Percentiles rank a stretch among this genome's conserved stretches.
phyloP scores from a whole-genome alignment of 352 stramenopile genomes.

The Phytophthora fragariae region DNA sequence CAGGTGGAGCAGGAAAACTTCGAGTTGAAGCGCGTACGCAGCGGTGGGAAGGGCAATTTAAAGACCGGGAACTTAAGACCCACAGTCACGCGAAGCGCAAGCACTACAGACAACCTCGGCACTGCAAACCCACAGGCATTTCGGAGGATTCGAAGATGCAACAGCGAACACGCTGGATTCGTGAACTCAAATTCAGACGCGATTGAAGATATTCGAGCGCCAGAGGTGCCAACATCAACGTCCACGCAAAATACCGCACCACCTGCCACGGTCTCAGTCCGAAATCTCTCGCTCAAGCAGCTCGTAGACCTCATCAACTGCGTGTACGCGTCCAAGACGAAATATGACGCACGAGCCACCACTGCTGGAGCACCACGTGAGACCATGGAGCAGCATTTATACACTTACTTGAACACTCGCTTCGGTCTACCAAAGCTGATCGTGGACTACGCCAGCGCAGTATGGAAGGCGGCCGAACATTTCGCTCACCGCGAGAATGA shows the following conservation, averaged over 20 bases:
- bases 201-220: conserved; percentile 14
- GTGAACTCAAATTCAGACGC: not conserved
- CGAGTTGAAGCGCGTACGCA: conserved; percentile 41
- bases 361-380: conserved; percentile 63
- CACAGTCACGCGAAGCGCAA: conserved; percentile 1
- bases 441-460: conserved; percentile 79
- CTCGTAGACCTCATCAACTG: conserved; percentile 77
- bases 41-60: conserved; percentile 4
- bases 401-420: conserved; percentile 89
- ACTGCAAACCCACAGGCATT: not conserved
- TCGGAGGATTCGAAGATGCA: conserved; percentile 37
- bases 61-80: conserved; percentile 8
- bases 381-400: conserved; percentile 91
- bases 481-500: conserved; percentile 71
- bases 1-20: conserved; percentile 57
- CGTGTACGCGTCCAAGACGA: conserved; percentile 77
- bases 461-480: conserved; percentile 77
- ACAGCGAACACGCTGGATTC: conserved; percentile 9
- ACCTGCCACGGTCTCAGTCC: conserved; percentile 27
- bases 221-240: conserved; percentile 4
- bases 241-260: conserved; percentile 1
- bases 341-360: conserved; percentile 61
- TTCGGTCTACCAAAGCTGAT: conserved; percentile 82
- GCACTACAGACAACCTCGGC: conserved; percentile 11
- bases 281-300: conserved; percentile 80